These are phyloP conservation scores for Talaromyces islandicus DNA, from an alignment of 2,329 filamentous ascomycete species.

Conservation along the genomic window DNA sequence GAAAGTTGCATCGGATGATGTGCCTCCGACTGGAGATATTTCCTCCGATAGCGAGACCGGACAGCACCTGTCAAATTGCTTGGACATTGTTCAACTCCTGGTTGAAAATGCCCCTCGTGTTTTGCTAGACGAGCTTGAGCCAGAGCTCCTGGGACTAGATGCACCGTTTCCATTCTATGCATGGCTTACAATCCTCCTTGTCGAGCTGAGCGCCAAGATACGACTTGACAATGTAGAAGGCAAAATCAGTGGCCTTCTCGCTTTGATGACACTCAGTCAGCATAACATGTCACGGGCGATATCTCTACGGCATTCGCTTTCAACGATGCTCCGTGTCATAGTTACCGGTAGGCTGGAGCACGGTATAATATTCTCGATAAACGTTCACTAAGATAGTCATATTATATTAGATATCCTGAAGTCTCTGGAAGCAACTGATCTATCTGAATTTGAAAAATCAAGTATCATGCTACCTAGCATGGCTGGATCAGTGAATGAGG, in stretches of 20 bases:
- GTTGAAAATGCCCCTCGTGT: constrained; percentile 66
- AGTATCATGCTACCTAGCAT: constrained; percentile 21
- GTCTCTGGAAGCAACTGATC: constrained; percentile 32
- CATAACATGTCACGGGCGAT: constrained; percentile 26
- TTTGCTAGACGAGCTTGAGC: constrained; percentile 59
- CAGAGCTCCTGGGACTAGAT: constrained; percentile 49
- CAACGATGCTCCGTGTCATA: constrained; percentile 28
- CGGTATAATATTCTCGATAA: not conserved
- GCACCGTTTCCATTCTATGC: constrained; percentile 46
- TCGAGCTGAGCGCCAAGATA: constrained; percentile 41
- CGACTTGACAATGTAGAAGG: constrained; percentile 36
- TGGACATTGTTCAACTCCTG: constrained; percentile 70
- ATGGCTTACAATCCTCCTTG: constrained; percentile 49
- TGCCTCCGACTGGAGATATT: constrained; percentile 46
- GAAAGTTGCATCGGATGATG: constrained; percentile 59
- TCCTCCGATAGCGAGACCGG: constrained; percentile 43
- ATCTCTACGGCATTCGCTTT: constrained; percentile 22
- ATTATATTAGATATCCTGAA: constrained; percentile 37
- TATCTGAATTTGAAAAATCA: constrained; percentile 5
- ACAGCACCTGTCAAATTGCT: constrained; percentile 54
- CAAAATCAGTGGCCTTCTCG: constrained; percentile 30
- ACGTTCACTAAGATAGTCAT: constrained; percentile 13
- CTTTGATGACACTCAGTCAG: constrained; percentile 25
- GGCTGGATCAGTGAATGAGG: constrained; percentile 20
- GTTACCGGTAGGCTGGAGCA: constrained; percentile 28